Conservation (phyloP, 192 early-diverging fungal species). For the Thoreauomyces humboldtii region DNA sequence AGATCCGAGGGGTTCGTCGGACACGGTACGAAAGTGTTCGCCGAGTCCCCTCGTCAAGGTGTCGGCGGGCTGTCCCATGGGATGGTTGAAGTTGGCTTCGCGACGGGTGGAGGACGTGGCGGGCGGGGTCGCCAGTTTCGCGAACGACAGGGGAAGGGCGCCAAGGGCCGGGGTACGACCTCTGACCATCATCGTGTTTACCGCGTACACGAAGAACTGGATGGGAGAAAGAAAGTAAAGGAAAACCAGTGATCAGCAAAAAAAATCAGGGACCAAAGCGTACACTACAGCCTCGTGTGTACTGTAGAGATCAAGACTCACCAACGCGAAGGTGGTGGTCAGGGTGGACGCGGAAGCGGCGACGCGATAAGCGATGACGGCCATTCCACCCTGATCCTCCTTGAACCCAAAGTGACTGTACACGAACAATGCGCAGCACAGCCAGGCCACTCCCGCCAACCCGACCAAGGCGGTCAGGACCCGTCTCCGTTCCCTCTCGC, state of each 20-base stretch:
- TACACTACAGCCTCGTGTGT: neutral
- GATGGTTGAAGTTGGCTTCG: too few species aligned
- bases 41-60: too few species aligned
- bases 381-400: too few species aligned
- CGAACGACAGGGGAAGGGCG: too few species aligned
- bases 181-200: neutral
- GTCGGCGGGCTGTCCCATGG: too few species aligned
- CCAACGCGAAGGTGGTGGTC: neutral
- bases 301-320: neutral
- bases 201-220: conserved; percentile 11
- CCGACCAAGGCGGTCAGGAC: neutral
- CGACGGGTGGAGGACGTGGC: too few species aligned
- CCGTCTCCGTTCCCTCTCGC: neutral
- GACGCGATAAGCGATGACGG: neutral
- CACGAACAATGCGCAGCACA: neutral
- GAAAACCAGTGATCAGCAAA: neutral
- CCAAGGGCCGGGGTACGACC: too few species aligned
- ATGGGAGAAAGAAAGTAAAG: neutral
- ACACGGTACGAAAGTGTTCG: too few species aligned
- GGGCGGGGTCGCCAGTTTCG: too few species aligned
- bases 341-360: neutral
- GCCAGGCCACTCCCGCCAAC: neutral
- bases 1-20: too few species aligned
- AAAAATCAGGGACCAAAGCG: conserved; percentile 3
- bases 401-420: neutral